These are phyloP conservation scores for Fomitopsis pulvina DNA, from an alignment of 768 basidiomycete species.

Conservation along the genomic window DNA sequence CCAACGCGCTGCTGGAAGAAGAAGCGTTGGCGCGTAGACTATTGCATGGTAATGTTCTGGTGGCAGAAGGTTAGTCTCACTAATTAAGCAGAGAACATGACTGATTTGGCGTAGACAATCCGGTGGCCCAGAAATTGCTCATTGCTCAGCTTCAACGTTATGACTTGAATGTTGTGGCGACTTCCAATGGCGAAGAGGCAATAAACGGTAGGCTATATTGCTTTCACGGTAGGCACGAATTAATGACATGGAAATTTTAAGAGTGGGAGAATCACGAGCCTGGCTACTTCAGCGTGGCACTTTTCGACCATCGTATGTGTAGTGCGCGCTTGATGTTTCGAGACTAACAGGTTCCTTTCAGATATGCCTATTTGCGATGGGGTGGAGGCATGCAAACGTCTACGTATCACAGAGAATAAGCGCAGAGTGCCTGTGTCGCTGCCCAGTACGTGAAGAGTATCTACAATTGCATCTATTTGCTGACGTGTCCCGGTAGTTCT, in stretches of 20 bases:
- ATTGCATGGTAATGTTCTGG: constrained; percentile 58
- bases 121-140: constrained; percentile 60
- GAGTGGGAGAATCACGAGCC: constrained; percentile 67
- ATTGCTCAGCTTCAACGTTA: constrained; percentile 61
- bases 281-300: constrained; percentile 60
- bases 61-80: constrained; percentile 54
- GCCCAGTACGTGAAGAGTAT: constrained; percentile 41
- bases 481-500: constrained; percentile 37
- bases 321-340: background rate
- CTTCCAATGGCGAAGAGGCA: constrained; percentile 64
- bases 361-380: constrained; percentile 80
- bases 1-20: constrained; percentile 40
- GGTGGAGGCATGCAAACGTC: constrained; percentile 63
- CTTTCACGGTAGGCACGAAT: too few relatives aligned
- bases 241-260: too few relatives aligned
- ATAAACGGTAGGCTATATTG: constrained; percentile 35
- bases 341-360: constrained; percentile 16
- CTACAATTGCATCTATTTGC: background rate
- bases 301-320: constrained; percentile 71
- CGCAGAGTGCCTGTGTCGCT: constrained; percentile 42
- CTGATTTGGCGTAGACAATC: constrained; percentile 44
- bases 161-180: constrained; percentile 53
- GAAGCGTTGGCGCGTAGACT: constrained; percentile 42
- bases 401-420: constrained; percentile 53
- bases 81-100: background rate